A percentile compares a stretch with the other conserved stretches of the same genome.
These are phyloP conservation scores for Cucurbita ficifolia DNA, from an alignment of 306 rosid species.

Conservation along the genomic window DNA sequence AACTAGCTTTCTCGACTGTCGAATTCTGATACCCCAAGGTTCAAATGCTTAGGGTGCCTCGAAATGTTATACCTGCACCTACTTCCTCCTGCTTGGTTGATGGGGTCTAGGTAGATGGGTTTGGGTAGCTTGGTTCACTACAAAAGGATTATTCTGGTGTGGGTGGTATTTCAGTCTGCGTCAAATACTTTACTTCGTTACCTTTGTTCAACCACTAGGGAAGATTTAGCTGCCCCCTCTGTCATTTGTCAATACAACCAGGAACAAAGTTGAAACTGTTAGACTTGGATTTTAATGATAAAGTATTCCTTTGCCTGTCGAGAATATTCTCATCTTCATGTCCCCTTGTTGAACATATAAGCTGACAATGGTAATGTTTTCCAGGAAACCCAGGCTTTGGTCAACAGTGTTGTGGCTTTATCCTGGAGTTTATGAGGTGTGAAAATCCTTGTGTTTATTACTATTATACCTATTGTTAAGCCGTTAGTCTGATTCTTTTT, in stretches of 20 bases:
- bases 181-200: background rate
- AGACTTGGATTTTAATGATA: background rate
- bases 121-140: background rate
- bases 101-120: background rate
- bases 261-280: background rate
- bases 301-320: background rate
- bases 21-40: background rate
- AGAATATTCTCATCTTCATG: background rate
- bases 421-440: constrained; percentile 89
- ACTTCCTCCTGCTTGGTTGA: background rate
- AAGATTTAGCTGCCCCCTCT: background rate
- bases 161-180: background rate
- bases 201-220: background rate
- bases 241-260: background rate
- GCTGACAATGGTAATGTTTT: constrained; percentile 15
- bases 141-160: background rate
- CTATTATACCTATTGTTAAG: background rate
- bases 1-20: background rate
- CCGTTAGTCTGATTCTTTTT: background rate
- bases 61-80: background rate
- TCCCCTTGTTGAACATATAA: background rate
- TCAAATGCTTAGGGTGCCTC: background rate
- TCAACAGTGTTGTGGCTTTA: constrained; percentile 73
- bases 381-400: constrained; percentile 61
- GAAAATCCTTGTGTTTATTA: constrained; percentile 15